Evolutionary conservation across 2,329 filamentous ascomycete species (phyloP), one percentile per base, ranked within the genome.

Genomic region (Aspergillus caelatus): DNA sequence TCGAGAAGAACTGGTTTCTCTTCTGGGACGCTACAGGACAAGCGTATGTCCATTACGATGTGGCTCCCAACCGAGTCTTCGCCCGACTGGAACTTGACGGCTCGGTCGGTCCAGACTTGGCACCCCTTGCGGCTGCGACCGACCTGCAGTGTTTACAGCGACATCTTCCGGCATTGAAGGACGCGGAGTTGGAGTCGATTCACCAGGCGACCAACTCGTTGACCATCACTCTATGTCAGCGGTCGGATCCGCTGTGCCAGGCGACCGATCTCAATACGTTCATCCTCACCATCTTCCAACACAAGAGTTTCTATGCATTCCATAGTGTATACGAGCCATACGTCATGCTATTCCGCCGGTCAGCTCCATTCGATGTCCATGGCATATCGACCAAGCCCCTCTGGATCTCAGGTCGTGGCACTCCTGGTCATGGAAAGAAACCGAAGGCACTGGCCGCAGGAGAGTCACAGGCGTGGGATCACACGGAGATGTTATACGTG

Each of bases 1-100:
- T 88, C 30, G 86, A 89, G 74, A 88, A 88, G 81, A 89, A 89
- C 68, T 89, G 81, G 79, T 89, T 88, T 66, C 64, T 85, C 2
- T 89, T 88, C 75, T 89, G 86, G 86, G 85, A 87, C 65, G 62
- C 64, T 0, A 62, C 76, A 0, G 81, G 79, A 6, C 70, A 78
- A 23, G 74, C 81, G 57, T 86, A 86, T 69, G 77, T 80, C 1
- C 86, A 88, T 70, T 82, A 87, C 70, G 85, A 88, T 65, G 70
- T 87, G 2, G 67, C 70, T 0, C 86, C 85, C 0, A 75, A 75
- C 21, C 82, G 86, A 0, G 76, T 76, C 0, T 88, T 87, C 67
- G 80, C 85, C 0, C 74, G 76, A 45, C 70, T 87, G 11, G 68
- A 70, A 3, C 43, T 64, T 1, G 81, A 85, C 65, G 85, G 85